A percentile compares a stretch with the other conserved stretches of the same genome.
Conservation (phyloP, 108 stramenopile genomes). For the Ochromonas danica region DNA sequence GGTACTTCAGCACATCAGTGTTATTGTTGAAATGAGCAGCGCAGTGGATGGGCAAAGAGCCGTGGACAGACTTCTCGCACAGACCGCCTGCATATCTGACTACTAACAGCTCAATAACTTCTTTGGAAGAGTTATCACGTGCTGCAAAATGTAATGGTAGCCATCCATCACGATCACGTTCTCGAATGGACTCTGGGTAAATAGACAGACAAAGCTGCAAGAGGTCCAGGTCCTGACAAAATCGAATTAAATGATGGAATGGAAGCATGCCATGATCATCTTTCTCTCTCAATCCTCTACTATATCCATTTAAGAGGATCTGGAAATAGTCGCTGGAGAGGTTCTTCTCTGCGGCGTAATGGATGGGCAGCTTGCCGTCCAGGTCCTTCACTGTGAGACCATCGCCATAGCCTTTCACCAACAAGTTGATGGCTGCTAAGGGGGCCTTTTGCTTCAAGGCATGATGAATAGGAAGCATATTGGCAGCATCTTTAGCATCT, state of each 20-base stretch:
- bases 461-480: too few relatives aligned
- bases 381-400: background rate
- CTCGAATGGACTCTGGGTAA: background rate
- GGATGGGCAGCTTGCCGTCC: background rate
- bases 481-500: too few relatives aligned
- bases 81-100: conserved; percentile 1
- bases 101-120: background rate
- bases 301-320: background rate
- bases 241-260: background rate
- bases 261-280: background rate
- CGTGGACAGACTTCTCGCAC: background rate
- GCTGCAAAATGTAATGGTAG: background rate
- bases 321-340: background rate
- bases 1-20: background rate
- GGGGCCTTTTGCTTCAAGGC: too few relatives aligned
- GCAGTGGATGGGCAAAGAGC: conserved; percentile 1
- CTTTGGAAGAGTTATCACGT: background rate
- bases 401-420: background rate
- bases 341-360: background rate
- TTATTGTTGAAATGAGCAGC: background rate
- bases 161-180: background rate
- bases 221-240: background rate
- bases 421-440: too few relatives aligned
- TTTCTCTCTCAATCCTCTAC: background rate
- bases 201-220: background rate